phyloP scores from a whole-genome alignment of 2,329 filamentous ascomycete genomes.

The Aspergillus ochraceoroseus region DNA sequence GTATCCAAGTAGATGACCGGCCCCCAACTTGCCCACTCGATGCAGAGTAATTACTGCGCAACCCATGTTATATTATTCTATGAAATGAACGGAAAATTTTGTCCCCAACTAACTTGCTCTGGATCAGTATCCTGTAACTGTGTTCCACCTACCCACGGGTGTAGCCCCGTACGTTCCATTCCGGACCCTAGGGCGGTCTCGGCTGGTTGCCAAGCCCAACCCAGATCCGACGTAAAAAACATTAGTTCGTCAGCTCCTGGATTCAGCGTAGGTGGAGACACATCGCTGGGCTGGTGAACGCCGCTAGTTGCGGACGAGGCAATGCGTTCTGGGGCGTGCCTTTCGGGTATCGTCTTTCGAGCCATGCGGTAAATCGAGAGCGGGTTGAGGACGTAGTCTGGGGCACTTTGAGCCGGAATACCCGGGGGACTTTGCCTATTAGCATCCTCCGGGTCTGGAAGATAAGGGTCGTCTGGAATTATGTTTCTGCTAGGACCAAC shows the following conservation, averaged over 20 bases:
- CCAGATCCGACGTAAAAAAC: conserved; percentile 10
- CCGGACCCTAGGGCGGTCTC: conserved; percentile 8
- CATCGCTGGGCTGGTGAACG: neutral
- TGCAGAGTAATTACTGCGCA: conserved; percentile 19
- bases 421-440: conserved; percentile 7
- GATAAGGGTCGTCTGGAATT: conserved; percentile 8
- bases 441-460: conserved; percentile 3
- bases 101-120: conserved; percentile 1
- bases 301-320: neutral
- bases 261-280: conserved; percentile 3
- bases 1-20: conserved; percentile 28
- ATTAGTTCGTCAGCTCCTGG: conserved; percentile 7
- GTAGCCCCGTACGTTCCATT: conserved; percentile 1
- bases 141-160: conserved; percentile 8
- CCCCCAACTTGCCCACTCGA: conserved; percentile 26
- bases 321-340: conserved; percentile 11
- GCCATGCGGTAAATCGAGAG: conserved; percentile 11
- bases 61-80: neutral
- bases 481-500: conserved; percentile 4
- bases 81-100: conserved; percentile 9
- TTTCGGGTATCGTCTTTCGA: conserved; percentile 8
- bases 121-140: neutral
- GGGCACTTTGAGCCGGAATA: conserved; percentile 8
- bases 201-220: conserved; percentile 12
- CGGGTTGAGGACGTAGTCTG: conserved; percentile 11